Percentiles rank a stretch among this genome's conserved stretches.
Evolutionary conservation across 768 basidiomycete species (phyloP).

Genomic region (Tulasnella sp.): DNA sequence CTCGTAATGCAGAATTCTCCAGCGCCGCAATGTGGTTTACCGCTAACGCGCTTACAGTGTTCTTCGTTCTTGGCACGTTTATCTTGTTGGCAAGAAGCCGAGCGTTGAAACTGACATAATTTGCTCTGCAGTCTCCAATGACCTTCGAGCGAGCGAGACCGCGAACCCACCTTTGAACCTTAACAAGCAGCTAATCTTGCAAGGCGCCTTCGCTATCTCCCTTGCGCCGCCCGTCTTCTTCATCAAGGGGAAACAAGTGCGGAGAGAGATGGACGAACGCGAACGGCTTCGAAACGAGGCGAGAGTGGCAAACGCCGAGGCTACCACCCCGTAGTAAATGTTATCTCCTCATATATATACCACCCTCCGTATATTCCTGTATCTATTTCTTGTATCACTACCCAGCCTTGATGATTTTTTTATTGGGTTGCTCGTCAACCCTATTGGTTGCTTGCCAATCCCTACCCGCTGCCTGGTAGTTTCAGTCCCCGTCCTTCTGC

Average conservation of each 20-base stretch:
- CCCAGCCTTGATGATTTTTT: not conserved
- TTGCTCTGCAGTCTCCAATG: conserved; percentile 41
- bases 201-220: conserved; percentile 39
- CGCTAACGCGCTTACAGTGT: conserved; percentile 44
- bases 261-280: conserved; percentile 45
- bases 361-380: not conserved
- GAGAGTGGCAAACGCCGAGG: not conserved
- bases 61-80: conserved; percentile 49
- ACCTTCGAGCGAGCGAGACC: conserved; percentile 48
- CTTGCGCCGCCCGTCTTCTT: conserved; percentile 36
- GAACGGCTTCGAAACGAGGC: not conserved
- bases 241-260: conserved; percentile 47
- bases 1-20: conserved; percentile 67
- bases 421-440: too few species aligned
- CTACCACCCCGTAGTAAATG: not conserved
- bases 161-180: conserved; percentile 67
- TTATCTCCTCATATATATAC: not conserved
- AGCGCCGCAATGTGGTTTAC: conserved; percentile 63
- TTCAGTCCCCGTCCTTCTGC: too few species aligned
- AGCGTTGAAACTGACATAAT: not conserved
- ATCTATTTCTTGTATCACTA: not conserved
- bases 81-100: not conserved
- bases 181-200: conserved; percentile 54
- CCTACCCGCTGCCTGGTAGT: too few species aligned
- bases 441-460: too few species aligned